A percentile compares a stretch with the other conserved stretches of the same genome.
Evolutionary conservation across 2,329 filamentous ascomycete species (phyloP).

Genomic region (Thelonectria blattea): DNA sequence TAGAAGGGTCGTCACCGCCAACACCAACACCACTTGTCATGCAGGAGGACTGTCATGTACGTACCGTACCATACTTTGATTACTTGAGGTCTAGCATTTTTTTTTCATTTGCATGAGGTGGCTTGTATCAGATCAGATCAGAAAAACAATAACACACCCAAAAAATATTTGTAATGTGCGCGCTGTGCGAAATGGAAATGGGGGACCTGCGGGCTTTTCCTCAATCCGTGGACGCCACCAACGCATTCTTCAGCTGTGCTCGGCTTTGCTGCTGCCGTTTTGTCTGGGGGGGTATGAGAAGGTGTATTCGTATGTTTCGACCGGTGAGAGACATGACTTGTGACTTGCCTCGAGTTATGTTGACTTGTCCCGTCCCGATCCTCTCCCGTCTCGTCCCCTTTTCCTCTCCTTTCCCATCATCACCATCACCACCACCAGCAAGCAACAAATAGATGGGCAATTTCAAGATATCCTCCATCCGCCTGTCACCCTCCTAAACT

Average conservation of each 20-base stretch:
- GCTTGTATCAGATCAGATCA: background rate
- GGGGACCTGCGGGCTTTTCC: background rate
- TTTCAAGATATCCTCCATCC: too few relatives aligned
- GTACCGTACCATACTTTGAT: background rate
- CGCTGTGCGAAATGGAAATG: background rate
- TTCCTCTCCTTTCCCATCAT: too few relatives aligned
- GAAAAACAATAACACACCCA: background rate
- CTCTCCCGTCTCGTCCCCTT: too few relatives aligned
- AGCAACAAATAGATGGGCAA: too few relatives aligned
- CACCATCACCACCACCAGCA: too few relatives aligned
- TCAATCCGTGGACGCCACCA: background rate
- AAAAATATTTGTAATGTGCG: background rate
- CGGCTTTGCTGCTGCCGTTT: background rate
- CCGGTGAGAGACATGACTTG: too few relatives aligned
- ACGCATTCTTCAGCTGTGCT: background rate
- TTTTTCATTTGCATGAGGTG: background rate
- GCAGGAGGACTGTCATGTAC: background rate
- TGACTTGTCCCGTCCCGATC: too few relatives aligned
- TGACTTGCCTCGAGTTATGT: too few relatives aligned
- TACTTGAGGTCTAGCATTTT: background rate
- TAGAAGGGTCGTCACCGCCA: background rate
- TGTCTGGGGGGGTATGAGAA: background rate
- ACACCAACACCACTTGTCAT: background rate
- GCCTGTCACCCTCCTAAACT: too few relatives aligned
- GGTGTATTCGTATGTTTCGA: too few relatives aligned